Evolutionary conservation across 768 basidiomycete species (phyloP), one percentile per base, ranked within the genome.

Genomic region (Russula brevipes): DNA sequence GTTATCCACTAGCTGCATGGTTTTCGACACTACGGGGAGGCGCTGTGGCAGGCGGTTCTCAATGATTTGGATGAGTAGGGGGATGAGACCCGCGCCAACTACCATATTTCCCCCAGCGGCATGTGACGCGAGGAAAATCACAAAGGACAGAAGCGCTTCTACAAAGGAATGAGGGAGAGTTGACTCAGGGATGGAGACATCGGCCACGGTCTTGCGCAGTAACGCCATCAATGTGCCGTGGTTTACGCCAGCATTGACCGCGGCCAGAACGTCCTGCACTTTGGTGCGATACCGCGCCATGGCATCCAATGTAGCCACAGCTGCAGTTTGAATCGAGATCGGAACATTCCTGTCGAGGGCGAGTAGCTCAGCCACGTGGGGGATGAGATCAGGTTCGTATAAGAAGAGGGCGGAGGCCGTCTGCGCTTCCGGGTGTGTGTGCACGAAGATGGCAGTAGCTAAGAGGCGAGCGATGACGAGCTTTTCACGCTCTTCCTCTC

Each of bases 151-250:
- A 38, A 97, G 76, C 0, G 94, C 87, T 57, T 99, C 97, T 39
- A 89, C 80, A 66, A 91, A 90, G 1, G 87, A 80, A 58, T 89
- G 87, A 10, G 87, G 85, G 36, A 88, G 74, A 30, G 75, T 83
- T 38, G 85, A 89, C 30, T 85, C 81, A 1, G 85, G 79, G 60
- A 82, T 82, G 58, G 82, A 80, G 24, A 94, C 84, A 63, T 93
- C 88, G 17, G 80, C 73, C 17, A 92, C 87, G 30, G 90, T 89
- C 74, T 86, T 88, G 64, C 94, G 84, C 59, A 98, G 80, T 41
- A 94, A 78, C 35, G 89, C 87, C 87, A 98, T 92, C 31, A 99
- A 74, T 45, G 94, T 88, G 12, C 97, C 97, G 71, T 98, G 97
- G 70, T 94, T 97, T 59, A 98, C 93, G 49, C 93, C 93, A 31